These are phyloP conservation scores for Blastocystis hominis DNA, from an alignment of 352 stramenopile genomes.

Conservation along the genomic window DNA sequence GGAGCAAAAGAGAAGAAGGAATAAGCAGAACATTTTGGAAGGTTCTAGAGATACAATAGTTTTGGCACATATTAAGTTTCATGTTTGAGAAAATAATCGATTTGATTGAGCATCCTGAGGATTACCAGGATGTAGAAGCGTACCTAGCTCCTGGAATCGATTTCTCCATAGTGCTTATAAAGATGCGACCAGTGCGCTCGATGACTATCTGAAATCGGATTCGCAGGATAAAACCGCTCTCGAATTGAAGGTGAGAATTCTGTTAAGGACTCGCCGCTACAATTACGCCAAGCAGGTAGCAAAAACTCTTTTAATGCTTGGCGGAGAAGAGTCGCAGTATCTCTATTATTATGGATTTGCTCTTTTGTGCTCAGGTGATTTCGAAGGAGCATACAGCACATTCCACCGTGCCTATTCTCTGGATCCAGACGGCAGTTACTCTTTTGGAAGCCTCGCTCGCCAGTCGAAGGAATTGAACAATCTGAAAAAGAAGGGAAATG, in stretches of 20 bases:
- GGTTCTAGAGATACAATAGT: background rate
- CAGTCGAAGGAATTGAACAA: background rate
- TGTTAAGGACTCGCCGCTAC: background rate
- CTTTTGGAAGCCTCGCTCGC: background rate
- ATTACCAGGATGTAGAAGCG: background rate
- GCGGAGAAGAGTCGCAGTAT: constrained; percentile 36
- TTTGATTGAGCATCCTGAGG: background rate
- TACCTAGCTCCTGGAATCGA: background rate
- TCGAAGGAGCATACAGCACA: background rate
- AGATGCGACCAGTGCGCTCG: background rate
- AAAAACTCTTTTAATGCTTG: constrained; percentile 17
- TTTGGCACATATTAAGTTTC: background rate
- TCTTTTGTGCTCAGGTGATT: background rate
- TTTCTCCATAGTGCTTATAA: background rate
- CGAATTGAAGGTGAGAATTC: background rate
- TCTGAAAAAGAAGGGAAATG: constrained; percentile 35
- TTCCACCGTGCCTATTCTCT: background rate
- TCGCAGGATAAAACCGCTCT: constrained; percentile 12
- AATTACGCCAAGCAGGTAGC: constrained; percentile 3
- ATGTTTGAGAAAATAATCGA: constrained; percentile 48
- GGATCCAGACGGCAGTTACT: constrained; percentile 4
- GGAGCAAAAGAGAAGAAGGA: background rate
- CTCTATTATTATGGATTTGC: constrained; percentile 7
- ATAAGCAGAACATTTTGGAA: background rate
- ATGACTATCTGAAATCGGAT: constrained; percentile 13